A percentile compares a stretch with the other conserved stretches of the same genome.
Conservation (phyloP, 176 grass and related monocot genomes). For the Eragrostis nindensis region DNA sequence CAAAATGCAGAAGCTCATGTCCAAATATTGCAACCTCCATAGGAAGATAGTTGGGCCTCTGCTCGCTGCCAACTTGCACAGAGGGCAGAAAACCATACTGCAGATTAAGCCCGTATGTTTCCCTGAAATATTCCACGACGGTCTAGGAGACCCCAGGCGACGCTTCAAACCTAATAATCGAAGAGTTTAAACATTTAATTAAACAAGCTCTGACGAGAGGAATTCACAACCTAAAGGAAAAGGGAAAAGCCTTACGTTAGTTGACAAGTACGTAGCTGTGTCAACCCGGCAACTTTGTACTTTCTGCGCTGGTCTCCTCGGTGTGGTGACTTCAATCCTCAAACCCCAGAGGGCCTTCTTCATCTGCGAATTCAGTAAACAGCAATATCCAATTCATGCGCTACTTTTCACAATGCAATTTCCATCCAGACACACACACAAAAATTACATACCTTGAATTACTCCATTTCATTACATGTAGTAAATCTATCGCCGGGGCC, state of each 20-base stretch:
- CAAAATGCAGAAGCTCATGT: slow-evolving; percentile 18
- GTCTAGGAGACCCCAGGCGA: slow-evolving; percentile 15
- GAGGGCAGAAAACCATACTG: slow-evolving; percentile 58
- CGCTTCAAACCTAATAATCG: slow-evolving; percentile 36
- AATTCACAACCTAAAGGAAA: slow-evolving; percentile 2
- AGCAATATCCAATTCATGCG: background rate
- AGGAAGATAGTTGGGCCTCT: slow-evolving; percentile 70
- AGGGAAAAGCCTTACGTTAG: slow-evolving; percentile 47
- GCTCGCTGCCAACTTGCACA: slow-evolving; percentile 64
- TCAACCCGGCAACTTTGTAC: slow-evolving; percentile 49
- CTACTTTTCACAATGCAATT: background rate
- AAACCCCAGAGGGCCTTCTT: slow-evolving; percentile 59
- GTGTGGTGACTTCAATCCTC: slow-evolving; percentile 68
- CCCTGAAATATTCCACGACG: slow-evolving; percentile 62
- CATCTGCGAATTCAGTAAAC: slow-evolving; percentile 43
- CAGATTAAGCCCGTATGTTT: slow-evolving; percentile 51
- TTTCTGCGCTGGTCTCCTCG: slow-evolving; percentile 30
- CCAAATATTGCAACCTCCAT: slow-evolving; percentile 64
- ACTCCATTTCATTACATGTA: slow-evolving; percentile 28
- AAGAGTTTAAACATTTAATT: slow-evolving; percentile 10
- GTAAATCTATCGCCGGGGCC: background rate
- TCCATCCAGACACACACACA: background rate
- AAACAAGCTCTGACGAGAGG: background rate
- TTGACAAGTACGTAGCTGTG: background rate
- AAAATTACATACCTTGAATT: slow-evolving; percentile 46